Base-by-base conservation (phyloP, 2,329 filamentous ascomycete species). In the Ascochyta pisi region DNA sequence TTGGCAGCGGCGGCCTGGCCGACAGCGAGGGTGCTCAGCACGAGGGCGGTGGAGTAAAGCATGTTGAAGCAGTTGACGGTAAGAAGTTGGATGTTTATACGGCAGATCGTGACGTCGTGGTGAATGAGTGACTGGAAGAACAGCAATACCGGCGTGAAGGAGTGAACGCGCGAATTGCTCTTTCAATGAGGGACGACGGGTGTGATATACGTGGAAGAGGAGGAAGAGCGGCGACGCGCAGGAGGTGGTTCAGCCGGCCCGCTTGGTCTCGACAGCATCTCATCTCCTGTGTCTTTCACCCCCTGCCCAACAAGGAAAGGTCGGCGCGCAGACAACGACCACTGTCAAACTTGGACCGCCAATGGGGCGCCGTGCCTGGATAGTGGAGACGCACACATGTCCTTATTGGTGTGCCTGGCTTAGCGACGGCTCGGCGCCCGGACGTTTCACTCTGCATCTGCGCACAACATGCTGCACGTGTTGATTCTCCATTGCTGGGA, bases 101-200 rank as follows among this genome's bases (percentile, higher is more conserved):
- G 50, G 55, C 46, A 51, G 47, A 42, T 66, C 62, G 67, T 67
- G 60, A 66, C 54, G 64, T 66, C 63, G 67, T 68, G 48, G 47
- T 57, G 58, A 71, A 72, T 65, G 70, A 71, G 62, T 66, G 71
- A 70, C 65, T 67, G 61, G 35, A 61, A 47, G 54, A 62, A 56
- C 55, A 66, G 60, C 56, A 65, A 67, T 61, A 62, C 65, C 57
- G 62, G 70, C 72, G 71, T 75, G 63, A 75, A 74, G 54, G 72
- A 75, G 70, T 75, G 72, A 73, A 75, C 72, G 72, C 71, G 70
- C 62, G 68, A 70, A 59, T 53, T 68, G 62, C 63, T 66, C 61
- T 58, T 65, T 45, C 40, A 61, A 60, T 54, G 65, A 66, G 65
- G 60, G 64, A 63, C 65, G 63, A 52, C 60, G 50, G 52, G 61